phyloP scores from a whole-genome alignment of 495 filamentous ascomycete species.

The Sordaria brevicollis region DNA sequence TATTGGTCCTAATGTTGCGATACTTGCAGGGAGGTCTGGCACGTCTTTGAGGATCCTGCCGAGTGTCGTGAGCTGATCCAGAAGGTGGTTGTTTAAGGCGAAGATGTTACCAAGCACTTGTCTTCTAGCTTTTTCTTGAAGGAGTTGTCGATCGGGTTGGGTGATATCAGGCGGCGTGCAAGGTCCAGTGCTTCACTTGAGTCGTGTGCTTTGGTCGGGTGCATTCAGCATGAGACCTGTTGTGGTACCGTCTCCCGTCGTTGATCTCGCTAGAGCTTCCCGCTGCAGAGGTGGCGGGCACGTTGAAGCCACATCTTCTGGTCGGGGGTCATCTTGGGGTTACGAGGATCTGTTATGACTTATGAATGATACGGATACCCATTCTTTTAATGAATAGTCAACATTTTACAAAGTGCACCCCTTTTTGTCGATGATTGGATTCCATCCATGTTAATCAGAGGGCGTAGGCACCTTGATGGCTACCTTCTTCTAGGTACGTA shows the following conservation, averaged over 20 bases:
- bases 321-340: too few relatives aligned
- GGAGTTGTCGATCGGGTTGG: neutral
- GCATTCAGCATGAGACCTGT: neutral
- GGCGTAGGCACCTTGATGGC: neutral
- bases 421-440: neutral
- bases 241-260: neutral
- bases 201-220: neutral
- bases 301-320: neutral
- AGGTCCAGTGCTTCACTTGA: neutral
- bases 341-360: too few relatives aligned
- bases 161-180: neutral
- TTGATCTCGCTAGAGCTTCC: neutral
- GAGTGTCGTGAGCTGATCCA: slow-evolving; percentile 43
- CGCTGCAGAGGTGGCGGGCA: neutral
- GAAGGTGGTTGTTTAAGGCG: slow-evolving; percentile 14
- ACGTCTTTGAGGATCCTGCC: slow-evolving; percentile 63
- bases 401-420: too few relatives aligned
- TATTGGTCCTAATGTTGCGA: neutral
- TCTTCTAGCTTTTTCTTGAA: neutral
- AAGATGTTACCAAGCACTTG: neutral
- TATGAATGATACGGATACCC: neutral
- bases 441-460: neutral
- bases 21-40: slow-evolving; percentile 48
- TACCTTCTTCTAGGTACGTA: neutral
- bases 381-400: neutral